These are phyloP conservation scores for Paraphaeosphaeria sporulosa DNA, from an alignment of 2,329 filamentous ascomycete genomes.

Conservation along the genomic window DNA sequence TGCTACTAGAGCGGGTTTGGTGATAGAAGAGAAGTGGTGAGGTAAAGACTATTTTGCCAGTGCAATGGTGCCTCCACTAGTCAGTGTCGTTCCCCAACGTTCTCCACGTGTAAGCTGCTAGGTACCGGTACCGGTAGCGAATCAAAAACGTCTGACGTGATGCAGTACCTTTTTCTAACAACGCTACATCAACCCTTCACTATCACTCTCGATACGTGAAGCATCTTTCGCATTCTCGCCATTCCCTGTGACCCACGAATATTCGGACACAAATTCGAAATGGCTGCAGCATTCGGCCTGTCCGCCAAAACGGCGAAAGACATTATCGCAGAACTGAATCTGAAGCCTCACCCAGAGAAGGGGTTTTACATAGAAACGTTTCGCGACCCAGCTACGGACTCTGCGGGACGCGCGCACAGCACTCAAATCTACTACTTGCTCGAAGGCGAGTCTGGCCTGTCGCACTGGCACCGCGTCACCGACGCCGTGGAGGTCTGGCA, in stretches of 20 bases:
- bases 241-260: no score
- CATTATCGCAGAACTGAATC: slow-evolving; percentile 54
- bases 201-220: neutral
- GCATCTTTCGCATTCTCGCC: no score
- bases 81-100: neutral
- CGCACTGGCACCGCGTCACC: slow-evolving; percentile 59
- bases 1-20: no score
- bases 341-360: slow-evolving; percentile 58
- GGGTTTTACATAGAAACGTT: slow-evolving; percentile 60
- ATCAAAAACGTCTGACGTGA: neutral
- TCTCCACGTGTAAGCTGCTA: neutral
- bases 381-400: slow-evolving; percentile 44
- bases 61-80: neutral
- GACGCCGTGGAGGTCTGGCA: slow-evolving; percentile 62
- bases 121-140: no score
- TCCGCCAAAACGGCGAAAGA: slow-evolving; percentile 45
- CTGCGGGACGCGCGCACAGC: slow-evolving; percentile 52
- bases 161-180: neutral
- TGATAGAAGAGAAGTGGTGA: no score
- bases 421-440: slow-evolving; percentile 64
- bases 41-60: no score
- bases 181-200: neutral
- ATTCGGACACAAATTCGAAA: neutral
- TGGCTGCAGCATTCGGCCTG: neutral
- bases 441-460: slow-evolving; percentile 52